Base-by-base conservation (phyloP, 768 basidiomycete genomes). In the Hortiboletus flavorubellus region DNA sequence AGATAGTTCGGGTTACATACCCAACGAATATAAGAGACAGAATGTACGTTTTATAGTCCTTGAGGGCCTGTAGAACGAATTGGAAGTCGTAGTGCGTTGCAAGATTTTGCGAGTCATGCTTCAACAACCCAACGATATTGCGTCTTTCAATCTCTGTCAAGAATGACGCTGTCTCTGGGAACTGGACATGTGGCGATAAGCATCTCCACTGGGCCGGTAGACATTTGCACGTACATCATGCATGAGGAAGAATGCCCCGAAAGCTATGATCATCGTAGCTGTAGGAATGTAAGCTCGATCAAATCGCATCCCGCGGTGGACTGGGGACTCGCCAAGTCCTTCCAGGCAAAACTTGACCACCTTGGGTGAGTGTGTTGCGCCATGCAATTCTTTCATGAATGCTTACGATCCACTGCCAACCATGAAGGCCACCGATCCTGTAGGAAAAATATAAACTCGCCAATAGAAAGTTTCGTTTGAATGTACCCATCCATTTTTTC, bases 91-190 rank as follows among this genome's bases (percentile, higher is more conserved):
- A 80, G 51, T 79, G 75, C 1, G 75, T 79, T 7, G 78, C 72
- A 31, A 76, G 75, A 59, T 73, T 72, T 56, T 75, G 75, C 4
- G 70, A 62, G 49, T 82, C 81, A 46, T 76, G 73, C 54, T 73
- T 75, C 55, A 82, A 63, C 29, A 59, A 29, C n/a, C 2, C 29
- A 15, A 75, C 54, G 5, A 82, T 64, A 47, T 69, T 62, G 41
- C 52, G 55, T 43, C 73, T 75, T 58, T 85, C 83, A 3, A 58
- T 51, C 11, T 74, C 70, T 7, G 74, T 78, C 54, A 85, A 67
- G 68, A 84, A 85, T 31, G 68, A 73, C 11, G 83, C 82, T 1
- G 83, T 85, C 56, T 79, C 78, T 31, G 83, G 82, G 64, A 78
- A 83, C 79, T 81, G 55, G 3, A 37, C 18, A 46, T n/a, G 5